phyloP scores from a whole-genome alignment of 2,329 filamentous ascomycete genomes.

The Chalaropsis ovoidea region DNA sequence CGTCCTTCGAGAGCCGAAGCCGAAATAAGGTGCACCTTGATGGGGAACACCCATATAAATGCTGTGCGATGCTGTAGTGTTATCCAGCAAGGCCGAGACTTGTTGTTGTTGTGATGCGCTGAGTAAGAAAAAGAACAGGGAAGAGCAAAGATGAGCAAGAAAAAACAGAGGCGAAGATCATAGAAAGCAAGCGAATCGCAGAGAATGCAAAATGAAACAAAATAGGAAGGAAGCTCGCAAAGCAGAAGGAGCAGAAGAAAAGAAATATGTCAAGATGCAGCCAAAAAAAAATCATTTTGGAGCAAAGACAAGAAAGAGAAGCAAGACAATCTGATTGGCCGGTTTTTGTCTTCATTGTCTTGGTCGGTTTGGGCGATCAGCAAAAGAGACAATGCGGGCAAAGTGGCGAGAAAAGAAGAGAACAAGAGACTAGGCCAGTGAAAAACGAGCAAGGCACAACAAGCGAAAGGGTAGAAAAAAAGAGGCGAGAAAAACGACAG shows the following conservation, averaged over 20 bases:
- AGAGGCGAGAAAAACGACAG: background rate
- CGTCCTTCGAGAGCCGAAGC: background rate
- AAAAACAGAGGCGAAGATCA: background rate
- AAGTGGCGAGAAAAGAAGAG: background rate
- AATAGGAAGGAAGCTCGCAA: background rate
- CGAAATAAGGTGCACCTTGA: background rate
- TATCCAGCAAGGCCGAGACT: background rate
- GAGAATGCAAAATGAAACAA: background rate
- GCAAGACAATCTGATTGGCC: background rate
- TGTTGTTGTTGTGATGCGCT: background rate
- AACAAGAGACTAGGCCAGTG: background rate
- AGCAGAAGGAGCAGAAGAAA: background rate
- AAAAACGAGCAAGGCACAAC: background rate
- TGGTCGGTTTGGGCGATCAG: constrained; percentile 3
- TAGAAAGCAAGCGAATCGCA: background rate
- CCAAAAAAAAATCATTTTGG: background rate
- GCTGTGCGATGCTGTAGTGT: constrained; percentile 13
- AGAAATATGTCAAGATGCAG: background rate
- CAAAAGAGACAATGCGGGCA: background rate
- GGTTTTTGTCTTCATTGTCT: background rate
- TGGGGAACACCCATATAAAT: background rate
- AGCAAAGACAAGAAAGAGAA: background rate
- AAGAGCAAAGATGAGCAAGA: background rate
- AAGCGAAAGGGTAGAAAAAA: constrained; percentile 1
- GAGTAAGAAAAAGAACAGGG: background rate